Percentiles rank a stretch among this genome's conserved stretches.
Evolutionary conservation across 2,329 filamentous ascomycete genomes (phyloP).

Genomic region (Fusarium floridanum): DNA sequence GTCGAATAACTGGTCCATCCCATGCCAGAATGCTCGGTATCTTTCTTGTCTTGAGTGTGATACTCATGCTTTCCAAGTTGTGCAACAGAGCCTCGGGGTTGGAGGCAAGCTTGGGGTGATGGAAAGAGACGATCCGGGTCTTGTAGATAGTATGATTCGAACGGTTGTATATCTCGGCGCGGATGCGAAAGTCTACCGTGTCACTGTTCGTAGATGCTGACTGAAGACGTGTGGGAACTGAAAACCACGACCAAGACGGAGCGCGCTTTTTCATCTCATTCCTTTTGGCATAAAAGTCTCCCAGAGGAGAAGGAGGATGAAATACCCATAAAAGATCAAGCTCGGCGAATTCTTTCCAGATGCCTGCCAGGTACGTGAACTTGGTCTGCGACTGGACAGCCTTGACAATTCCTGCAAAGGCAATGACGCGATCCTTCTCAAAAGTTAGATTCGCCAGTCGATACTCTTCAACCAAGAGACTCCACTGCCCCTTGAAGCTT

Average conservation of each 20-base stretch:
- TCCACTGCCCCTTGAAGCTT: slow-evolving; percentile 14
- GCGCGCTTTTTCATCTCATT: not conserved
- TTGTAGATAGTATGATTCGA: slow-evolving; percentile 1
- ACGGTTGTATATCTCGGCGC: not conserved
- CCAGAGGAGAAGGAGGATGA: not conserved
- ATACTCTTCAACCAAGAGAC: slow-evolving; percentile 7
- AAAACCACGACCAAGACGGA: slow-evolving; percentile 24
- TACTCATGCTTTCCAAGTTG: slow-evolving; percentile 7
- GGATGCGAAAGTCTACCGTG: slow-evolving; percentile 13
- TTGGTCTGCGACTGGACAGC: not conserved
- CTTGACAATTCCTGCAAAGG: not conserved
- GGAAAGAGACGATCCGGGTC: not conserved
- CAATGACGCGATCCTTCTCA: not conserved
- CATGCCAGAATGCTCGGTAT: slow-evolving; percentile 14
- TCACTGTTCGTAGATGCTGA: not conserved
- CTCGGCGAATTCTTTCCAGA: slow-evolving; percentile 24
- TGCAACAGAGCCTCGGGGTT: not conserved
- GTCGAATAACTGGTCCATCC: slow-evolving; percentile 11
- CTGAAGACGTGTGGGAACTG: not conserved
- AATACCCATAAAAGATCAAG: slow-evolving; percentile 9
- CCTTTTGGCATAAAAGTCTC: not conserved
- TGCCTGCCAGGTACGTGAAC: slow-evolving; percentile 11
- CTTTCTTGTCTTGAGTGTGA: slow-evolving; percentile 8
- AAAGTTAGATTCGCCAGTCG: not conserved
- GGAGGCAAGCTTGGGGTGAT: not conserved